A percentile compares a stretch with the other conserved stretches of the same genome.
Conservation (phyloP, 352 stramenopile species). For the Pythium sukuiense region DNA sequence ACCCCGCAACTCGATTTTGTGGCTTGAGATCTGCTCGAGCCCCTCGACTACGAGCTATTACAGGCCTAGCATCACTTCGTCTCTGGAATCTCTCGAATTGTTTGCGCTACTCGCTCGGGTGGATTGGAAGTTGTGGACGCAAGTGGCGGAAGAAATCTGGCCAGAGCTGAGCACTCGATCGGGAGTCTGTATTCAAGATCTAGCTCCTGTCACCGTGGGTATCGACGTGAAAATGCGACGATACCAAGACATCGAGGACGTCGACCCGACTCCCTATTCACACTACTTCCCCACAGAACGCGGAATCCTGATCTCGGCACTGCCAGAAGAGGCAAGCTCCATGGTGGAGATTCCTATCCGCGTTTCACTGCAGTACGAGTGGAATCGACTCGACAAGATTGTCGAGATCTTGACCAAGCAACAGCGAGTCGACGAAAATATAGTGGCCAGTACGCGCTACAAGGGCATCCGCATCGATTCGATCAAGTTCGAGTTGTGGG, state of each 20-base stretch:
- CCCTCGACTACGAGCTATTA: too few species aligned
- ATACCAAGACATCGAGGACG: not conserved
- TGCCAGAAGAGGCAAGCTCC: not conserved
- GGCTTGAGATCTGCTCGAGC: not conserved
- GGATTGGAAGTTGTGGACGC: not conserved
- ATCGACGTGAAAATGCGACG: not conserved
- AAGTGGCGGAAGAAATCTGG: not conserved
- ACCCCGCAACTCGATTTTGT: not conserved
- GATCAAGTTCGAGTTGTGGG: not conserved
- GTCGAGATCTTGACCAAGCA: not conserved
- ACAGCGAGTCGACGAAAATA: not conserved
- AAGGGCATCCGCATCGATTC: not conserved
- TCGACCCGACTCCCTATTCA: not conserved
- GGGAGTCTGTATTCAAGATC: not conserved
- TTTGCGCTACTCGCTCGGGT: not conserved
- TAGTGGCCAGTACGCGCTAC: not conserved
- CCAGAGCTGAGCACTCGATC: not conserved
- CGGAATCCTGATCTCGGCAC: too few species aligned
- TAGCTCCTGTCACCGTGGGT: not conserved
- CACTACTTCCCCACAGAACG: not conserved
- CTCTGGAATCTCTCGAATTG: not conserved
- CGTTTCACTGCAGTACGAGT: not conserved
- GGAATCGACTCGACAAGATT: not conserved
- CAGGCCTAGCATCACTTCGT: too few species aligned
- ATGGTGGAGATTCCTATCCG: not conserved